Conservation (phyloP, 257 asterid genomes). For the Salvia hispanica region DNA sequence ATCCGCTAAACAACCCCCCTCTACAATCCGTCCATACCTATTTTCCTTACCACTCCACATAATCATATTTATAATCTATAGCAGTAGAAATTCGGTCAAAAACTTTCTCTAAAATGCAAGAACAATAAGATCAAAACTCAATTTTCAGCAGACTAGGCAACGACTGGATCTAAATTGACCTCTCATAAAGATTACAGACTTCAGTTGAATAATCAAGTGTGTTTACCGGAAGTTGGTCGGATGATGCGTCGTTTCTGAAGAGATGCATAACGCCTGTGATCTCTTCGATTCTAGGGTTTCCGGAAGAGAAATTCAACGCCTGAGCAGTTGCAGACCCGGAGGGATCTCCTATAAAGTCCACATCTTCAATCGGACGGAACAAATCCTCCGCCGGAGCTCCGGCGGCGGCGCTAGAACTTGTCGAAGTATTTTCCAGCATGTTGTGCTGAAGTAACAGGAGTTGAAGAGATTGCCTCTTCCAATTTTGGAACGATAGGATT, state of each 20-base stretch:
- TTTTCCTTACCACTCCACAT: conserved; percentile 4
- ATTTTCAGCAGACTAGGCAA: conserved; percentile 19
- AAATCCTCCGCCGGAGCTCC: conserved; percentile 44
- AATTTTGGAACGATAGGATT: too few species aligned
- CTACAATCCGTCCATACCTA: neutral
- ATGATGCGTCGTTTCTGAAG: conserved; percentile 47
- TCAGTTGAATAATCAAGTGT: neutral
- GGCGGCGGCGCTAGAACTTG: conserved; percentile 54
- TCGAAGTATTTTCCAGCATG: conserved; percentile 61
- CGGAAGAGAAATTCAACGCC: conserved; percentile 75
- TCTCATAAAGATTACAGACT: neutral
- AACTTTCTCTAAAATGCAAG: neutral
- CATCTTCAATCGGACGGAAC: conserved; percentile 28
- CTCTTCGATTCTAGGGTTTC: conserved; percentile 98
- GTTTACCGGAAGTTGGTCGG: conserved; percentile 65
- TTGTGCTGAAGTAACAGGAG: neutral
- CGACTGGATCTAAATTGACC: conserved; percentile 1
- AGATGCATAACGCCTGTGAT: conserved; percentile 90
- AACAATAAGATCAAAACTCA: conserved; percentile 9
- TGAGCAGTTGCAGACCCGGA: conserved; percentile 44
- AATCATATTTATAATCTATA: neutral
- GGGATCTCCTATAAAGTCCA: conserved; percentile 30
- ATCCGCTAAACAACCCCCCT: conserved; percentile 7
- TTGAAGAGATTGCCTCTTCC: too few species aligned
- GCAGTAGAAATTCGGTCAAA: conserved; percentile 3